These are phyloP conservation scores for Alternaria postmessia DNA, from an alignment of 2,329 filamentous ascomycete species.

Conservation along the genomic window DNA sequence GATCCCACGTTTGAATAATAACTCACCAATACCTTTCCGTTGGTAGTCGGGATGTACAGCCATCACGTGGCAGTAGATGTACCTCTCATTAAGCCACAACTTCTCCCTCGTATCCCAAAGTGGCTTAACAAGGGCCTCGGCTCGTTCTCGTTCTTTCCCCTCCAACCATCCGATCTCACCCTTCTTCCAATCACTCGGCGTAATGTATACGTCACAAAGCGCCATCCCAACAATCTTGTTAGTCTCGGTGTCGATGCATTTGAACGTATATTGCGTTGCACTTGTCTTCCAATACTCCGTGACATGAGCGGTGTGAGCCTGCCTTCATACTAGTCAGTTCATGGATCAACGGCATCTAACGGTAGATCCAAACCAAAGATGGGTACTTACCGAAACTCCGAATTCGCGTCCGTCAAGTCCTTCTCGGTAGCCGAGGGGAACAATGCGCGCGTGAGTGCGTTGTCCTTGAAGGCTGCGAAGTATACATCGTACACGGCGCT, in stretches of 20 bases:
- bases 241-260: slow-evolving; percentile 57
- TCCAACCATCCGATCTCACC: slow-evolving; percentile 58
- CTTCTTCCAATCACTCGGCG: slow-evolving; percentile 55
- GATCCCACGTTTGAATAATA: slow-evolving; percentile 54
- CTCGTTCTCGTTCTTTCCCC: slow-evolving; percentile 55
- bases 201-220: slow-evolving; percentile 56
- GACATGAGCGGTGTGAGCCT: slow-evolving; percentile 55
- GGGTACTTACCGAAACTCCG: slow-evolving; percentile 33
- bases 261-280: slow-evolving; percentile 57
- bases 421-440: slow-evolving; percentile 47
- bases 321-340: slow-evolving; percentile 35
- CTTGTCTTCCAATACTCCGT: slow-evolving; percentile 52
- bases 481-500: slow-evolving; percentile 58
- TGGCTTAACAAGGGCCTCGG: slow-evolving; percentile 54
- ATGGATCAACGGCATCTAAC: not conserved
- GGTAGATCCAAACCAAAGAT: not conserved
- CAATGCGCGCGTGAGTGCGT: slow-evolving; percentile 54
- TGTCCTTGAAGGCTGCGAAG: slow-evolving; percentile 57
- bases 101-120: slow-evolving; percentile 42
- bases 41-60: slow-evolving; percentile 56
- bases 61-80: slow-evolving; percentile 52
- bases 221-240: slow-evolving; percentile 59
- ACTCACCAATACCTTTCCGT: slow-evolving; percentile 54
- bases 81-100: slow-evolving; percentile 31
- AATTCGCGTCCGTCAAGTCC: slow-evolving; percentile 30